Conservation (phyloP, 257 asterid genomes). For the Nemophila menziesii region DNA sequence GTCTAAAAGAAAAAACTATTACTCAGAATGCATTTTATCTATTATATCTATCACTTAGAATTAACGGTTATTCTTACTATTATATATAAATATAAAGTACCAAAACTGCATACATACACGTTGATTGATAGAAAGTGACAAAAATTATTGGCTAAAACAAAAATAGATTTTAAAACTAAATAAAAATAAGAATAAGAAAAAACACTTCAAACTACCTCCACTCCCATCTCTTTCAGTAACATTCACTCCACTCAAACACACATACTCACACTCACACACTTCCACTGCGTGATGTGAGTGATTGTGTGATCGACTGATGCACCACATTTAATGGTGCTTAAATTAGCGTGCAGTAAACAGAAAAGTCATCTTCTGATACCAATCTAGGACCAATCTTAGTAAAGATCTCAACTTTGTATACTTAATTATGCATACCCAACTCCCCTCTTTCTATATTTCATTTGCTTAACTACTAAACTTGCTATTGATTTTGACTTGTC, state of each 20-base stretch:
- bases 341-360: not conserved
- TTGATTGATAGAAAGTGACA: too few species aligned
- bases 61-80: too few species aligned
- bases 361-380: constrained; percentile 13
- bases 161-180: not conserved
- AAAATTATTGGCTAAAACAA: too few species aligned
- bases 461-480: not conserved
- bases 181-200: not conserved
- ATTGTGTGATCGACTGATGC: constrained; percentile 1
- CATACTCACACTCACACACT: not conserved
- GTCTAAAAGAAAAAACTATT: too few species aligned
- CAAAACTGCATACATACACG: too few species aligned
- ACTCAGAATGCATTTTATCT: too few species aligned
- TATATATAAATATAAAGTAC: too few species aligned
- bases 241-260: not conserved
- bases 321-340: not conserved
- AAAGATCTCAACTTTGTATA: constrained; percentile 26
- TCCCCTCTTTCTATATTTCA: not conserved
- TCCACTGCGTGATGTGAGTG: not conserved
- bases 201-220: constrained; percentile 16
- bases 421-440: constrained; percentile 1
- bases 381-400: constrained; percentile 31
- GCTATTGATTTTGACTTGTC: not conserved
- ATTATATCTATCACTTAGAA: too few species aligned
- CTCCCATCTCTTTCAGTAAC: constrained; percentile 5